Evolutionary conservation across 345 rosid species (phyloP).

Genomic region (Camelina sativa): DNA sequence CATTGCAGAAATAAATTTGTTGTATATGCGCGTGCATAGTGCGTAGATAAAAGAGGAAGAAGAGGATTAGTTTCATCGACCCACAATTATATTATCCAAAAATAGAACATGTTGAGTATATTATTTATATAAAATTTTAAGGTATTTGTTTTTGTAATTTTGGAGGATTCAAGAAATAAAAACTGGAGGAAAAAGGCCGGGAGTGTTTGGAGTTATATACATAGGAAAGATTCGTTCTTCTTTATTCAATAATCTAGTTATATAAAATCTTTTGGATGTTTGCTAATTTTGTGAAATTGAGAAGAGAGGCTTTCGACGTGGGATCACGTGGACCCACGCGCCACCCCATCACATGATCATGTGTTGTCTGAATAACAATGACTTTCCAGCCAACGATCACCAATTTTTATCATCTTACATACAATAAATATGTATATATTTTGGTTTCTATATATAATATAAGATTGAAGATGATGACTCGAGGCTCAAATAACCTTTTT

Average conservation of each 20-base stretch:
- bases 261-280: constrained; percentile 37
- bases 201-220: constrained; percentile 44
- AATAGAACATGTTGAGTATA: neutral
- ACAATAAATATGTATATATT: neutral
- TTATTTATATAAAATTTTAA: neutral
- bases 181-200: constrained; percentile 1
- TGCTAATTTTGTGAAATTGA: constrained; percentile 36
- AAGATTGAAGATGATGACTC: constrained; percentile 36
- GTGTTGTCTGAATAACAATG: constrained; percentile 65
- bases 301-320: constrained; percentile 43
- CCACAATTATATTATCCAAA: constrained; percentile 20
- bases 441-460: neutral
- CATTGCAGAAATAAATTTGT: neutral
- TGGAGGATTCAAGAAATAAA: constrained; percentile 36
- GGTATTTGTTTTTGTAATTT: constrained; percentile 8
- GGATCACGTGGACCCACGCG: constrained; percentile 76
- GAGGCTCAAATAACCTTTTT: constrained; percentile 2
- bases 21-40: neutral
- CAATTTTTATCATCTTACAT: constrained; percentile 25
- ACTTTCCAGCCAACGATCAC: constrained; percentile 57
- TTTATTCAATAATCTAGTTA: constrained; percentile 1
- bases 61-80: constrained; percentile 13
- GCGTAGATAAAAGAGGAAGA: neutral
- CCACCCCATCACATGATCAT: constrained; percentile 58
- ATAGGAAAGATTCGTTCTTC: constrained; percentile 48